Conservation (phyloP, 768 basidiomycete genomes). For the Termitomyces sp. region DNA sequence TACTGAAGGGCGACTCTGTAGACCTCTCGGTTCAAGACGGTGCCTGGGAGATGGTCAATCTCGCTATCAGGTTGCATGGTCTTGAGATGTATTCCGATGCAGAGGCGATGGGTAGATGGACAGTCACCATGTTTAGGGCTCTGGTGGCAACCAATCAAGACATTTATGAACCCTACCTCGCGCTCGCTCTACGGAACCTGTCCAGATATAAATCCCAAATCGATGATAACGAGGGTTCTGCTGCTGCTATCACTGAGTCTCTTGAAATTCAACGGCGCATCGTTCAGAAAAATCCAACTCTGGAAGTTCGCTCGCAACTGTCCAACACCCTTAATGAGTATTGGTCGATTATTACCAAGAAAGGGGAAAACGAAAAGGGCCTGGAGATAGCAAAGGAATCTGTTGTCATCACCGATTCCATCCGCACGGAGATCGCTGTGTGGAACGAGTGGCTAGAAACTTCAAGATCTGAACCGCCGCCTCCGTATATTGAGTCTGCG, state of each 20-base stretch:
- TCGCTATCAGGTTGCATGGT: constrained; percentile 7
- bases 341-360: constrained; percentile 1
- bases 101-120: constrained; percentile 11
- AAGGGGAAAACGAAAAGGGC: neutral
- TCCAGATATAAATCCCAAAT: constrained; percentile 5
- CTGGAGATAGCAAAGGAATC: constrained; percentile 8
- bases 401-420: constrained; percentile 2
- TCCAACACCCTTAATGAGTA: constrained; percentile 5
- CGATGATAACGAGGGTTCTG: neutral
- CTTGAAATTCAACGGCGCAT: constrained; percentile 1
- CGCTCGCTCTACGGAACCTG: constrained; percentile 7
- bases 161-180: constrained; percentile 11
- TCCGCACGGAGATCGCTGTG: constrained; percentile 1
- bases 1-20: constrained; percentile 4
- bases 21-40: constrained; percentile 12
- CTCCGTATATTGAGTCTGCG: neutral
- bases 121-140: constrained; percentile 11
- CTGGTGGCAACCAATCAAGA: constrained; percentile 2
- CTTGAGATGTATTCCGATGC: constrained; percentile 16
- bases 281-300: neutral
- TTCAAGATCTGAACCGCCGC: neutral
- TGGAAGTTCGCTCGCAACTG: constrained; percentile 5
- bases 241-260: constrained; percentile 3
- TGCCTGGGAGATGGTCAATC: constrained; percentile 16
- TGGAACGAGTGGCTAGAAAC: constrained; percentile 4